Percentiles rank a stretch among this genome's conserved stretches.
These are phyloP conservation scores for Meredithiella fracta DNA, from an alignment of 2,329 filamentous ascomycete genomes.

Conservation along the genomic window DNA sequence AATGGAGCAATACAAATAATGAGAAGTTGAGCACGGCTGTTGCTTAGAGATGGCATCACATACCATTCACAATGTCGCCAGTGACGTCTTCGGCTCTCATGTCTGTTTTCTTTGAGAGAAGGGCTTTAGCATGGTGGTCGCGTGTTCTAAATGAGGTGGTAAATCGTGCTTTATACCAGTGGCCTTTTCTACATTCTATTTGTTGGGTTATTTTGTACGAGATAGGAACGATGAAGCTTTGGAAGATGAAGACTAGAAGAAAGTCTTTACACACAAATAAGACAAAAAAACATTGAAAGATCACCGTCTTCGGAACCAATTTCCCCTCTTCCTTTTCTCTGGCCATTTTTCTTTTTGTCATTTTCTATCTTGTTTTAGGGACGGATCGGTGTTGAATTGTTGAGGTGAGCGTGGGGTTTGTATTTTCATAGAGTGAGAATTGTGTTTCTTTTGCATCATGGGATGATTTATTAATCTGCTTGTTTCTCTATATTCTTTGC, in stretches of 20 bases:
- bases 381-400: neutral
- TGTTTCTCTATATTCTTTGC: neutral
- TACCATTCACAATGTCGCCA: neutral
- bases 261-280: neutral
- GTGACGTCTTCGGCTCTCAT: neutral
- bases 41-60: neutral
- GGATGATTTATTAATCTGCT: neutral
- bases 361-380: neutral
- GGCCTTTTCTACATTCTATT: neutral
- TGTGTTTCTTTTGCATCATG: neutral
- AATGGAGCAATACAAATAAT: slow-evolving; percentile 17
- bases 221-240: slow-evolving; percentile 7
- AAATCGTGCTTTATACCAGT: neutral
- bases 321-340: neutral
- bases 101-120: neutral
- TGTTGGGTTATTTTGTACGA: slow-evolving; percentile 8
- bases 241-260: slow-evolving; percentile 4
- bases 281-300: slow-evolving; percentile 3
- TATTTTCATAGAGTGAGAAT: neutral
- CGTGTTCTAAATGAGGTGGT: neutral
- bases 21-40: neutral
- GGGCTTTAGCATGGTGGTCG: neutral
- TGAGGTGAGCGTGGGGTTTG: neutral
- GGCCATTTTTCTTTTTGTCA: neutral
- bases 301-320: neutral